phyloP scores from a whole-genome alignment of 2,329 filamentous ascomycete genomes.

The Sporothrix humicola region DNA sequence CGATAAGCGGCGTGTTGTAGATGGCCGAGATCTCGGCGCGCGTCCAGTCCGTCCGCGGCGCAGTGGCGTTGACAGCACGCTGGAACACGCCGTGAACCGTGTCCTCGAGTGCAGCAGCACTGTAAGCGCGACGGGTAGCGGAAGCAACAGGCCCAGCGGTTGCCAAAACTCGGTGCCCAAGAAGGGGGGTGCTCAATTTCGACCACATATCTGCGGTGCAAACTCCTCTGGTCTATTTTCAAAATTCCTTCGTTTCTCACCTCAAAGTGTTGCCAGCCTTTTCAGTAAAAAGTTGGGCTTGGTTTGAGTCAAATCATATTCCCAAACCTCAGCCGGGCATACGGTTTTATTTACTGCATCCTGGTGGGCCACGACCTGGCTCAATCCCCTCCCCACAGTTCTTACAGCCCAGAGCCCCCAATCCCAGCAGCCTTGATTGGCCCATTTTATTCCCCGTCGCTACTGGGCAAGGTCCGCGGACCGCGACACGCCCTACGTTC shows the following conservation, averaged over 20 bases:
- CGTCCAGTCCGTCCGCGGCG: slow-evolving; percentile 33
- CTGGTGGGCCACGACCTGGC: neutral
- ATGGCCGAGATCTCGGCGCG: slow-evolving; percentile 30
- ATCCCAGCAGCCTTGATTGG: slow-evolving; percentile 19
- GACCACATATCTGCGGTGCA: slow-evolving; percentile 14
- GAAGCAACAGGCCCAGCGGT: neutral
- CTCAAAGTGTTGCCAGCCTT: neutral
- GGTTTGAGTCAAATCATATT: slow-evolving; percentile 1
- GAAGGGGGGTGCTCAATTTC: slow-evolving; percentile 11
- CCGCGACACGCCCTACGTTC: neutral
- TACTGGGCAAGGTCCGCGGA: neutral
- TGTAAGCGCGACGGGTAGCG: slow-evolving; percentile 24
- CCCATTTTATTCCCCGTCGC: slow-evolving; percentile 7
- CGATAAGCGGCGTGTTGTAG: slow-evolving; percentile 31
- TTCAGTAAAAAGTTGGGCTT: neutral
- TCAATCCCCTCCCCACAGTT: neutral
- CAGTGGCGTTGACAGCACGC: slow-evolving; percentile 26
- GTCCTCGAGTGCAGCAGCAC: slow-evolving; percentile 13
- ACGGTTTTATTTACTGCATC: neutral
- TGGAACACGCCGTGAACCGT: slow-evolving; percentile 25
- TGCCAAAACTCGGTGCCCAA: neutral
- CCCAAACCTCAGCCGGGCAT: neutral
- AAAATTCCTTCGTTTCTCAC: neutral
- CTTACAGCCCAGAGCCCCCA: neutral
- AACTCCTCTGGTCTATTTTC: neutral